A percentile compares a stretch with the other conserved stretches of the same genome.
These are phyloP conservation scores for Nakaseomyces kungkrabaensis DNA, from an alignment of 1,139 yeast species.

Conservation along the genomic window DNA sequence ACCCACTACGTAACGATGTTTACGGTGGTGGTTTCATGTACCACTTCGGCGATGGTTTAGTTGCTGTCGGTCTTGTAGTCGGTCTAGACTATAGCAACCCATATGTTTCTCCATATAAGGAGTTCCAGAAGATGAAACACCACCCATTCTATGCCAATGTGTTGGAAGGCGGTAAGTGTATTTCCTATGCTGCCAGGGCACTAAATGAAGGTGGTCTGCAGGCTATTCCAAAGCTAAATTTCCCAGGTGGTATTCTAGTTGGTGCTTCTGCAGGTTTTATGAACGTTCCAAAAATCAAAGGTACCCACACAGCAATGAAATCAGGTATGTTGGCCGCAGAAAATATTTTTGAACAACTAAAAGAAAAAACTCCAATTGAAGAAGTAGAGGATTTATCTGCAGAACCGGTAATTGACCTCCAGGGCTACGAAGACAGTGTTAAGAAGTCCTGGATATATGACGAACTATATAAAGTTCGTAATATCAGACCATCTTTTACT, in stretches of 20 bases:
- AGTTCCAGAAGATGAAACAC: slow-evolving; percentile 85
- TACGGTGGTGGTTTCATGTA: slow-evolving; percentile 98
- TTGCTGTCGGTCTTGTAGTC: slow-evolving; percentile 79
- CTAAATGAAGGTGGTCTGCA: slow-evolving; percentile 93
- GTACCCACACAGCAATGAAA: slow-evolving; percentile 97
- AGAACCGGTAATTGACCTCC: slow-evolving; percentile 38
- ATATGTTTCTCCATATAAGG: slow-evolving; percentile 88
- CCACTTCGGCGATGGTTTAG: slow-evolving; percentile 90
- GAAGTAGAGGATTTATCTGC: slow-evolving; percentile 13
- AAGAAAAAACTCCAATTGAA: slow-evolving; percentile 35
- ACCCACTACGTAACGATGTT: slow-evolving; percentile 60
- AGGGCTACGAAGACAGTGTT: slow-evolving; percentile 51
- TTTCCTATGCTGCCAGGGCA: slow-evolving; percentile 92
- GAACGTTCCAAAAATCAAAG: slow-evolving; percentile 94
- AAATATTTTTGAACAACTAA: slow-evolving; percentile 50
- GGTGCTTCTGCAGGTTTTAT: slow-evolving; percentile 95
- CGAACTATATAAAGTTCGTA: slow-evolving; percentile 74
- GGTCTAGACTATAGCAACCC: slow-evolving; percentile 94
- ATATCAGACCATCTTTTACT: slow-evolving; percentile 84
- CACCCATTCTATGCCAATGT: slow-evolving; percentile 78
- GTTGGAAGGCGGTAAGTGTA: slow-evolving; percentile 80
- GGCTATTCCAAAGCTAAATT: slow-evolving; percentile 75
- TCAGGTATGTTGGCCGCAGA: slow-evolving; percentile 95
- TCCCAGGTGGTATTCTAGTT: slow-evolving; percentile 92
- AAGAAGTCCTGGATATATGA: slow-evolving; percentile 76